These are phyloP conservation scores for Silene conica DNA, from an alignment of 148 eudicot species.

Conservation along the genomic window DNA sequence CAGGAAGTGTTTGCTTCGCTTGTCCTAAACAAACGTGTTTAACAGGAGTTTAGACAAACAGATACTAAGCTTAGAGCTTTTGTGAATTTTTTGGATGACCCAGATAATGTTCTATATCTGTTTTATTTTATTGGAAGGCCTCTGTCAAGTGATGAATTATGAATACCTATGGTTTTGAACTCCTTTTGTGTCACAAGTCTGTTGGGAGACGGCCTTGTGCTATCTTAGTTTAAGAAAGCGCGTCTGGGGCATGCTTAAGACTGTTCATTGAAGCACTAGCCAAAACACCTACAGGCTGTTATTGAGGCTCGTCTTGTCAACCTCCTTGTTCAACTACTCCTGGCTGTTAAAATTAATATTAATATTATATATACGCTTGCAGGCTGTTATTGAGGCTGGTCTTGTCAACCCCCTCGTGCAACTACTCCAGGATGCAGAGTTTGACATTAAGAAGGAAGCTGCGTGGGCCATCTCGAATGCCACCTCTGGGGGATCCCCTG, in stretches of 20 bases:
- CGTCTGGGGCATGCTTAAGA: no score
- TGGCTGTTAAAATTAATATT: conserved; percentile 25
- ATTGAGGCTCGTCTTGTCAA: conserved; percentile 51
- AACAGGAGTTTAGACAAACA: background rate
- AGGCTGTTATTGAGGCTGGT: conserved; percentile 67
- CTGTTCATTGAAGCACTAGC: background rate
- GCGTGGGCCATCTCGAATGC: conserved; percentile 86
- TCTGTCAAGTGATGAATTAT: background rate
- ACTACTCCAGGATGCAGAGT: conserved; percentile 67
- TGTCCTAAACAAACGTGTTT: background rate
- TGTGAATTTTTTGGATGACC: background rate
- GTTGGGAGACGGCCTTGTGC: background rate
- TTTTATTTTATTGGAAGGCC: background rate
- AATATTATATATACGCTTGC: conserved; percentile 10
- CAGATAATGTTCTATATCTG: background rate
- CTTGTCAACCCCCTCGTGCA: conserved; percentile 56
- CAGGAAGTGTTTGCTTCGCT: background rate
- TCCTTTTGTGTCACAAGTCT: background rate
- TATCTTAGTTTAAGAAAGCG: background rate
- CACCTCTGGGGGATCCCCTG: conserved; percentile 71
- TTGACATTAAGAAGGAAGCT: conserved; percentile 80
- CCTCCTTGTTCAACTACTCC: conserved; percentile 63
- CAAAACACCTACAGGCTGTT: conserved; percentile 43
- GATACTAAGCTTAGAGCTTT: background rate
- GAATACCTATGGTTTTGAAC: background rate